Percentiles rank a stretch among this genome's conserved stretches.
Conservation (phyloP, 352 stramenopile species). For the Globisporangium nunn region DNA sequence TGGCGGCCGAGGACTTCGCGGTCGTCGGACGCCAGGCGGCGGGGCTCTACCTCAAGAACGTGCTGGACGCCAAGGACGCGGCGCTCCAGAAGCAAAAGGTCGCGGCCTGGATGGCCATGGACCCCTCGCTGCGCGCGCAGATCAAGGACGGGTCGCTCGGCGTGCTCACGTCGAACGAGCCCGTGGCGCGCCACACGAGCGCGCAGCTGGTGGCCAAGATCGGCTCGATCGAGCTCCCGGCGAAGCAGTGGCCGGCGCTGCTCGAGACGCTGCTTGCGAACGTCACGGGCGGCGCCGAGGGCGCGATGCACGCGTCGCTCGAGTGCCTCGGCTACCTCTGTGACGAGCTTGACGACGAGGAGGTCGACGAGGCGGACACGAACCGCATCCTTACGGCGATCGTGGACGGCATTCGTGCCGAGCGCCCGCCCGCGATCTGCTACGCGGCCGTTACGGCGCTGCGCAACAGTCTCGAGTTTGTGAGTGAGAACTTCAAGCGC, state of each 20-base stretch:
- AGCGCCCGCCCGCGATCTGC: constrained; percentile 85
- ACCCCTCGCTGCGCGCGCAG: constrained; percentile 51
- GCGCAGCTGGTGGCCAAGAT: constrained; percentile 93
- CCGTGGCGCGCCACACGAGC: constrained; percentile 73
- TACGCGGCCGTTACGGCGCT: constrained; percentile 90
- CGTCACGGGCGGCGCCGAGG: constrained; percentile 79
- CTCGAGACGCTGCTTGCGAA: constrained; percentile 91
- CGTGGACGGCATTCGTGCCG: constrained; percentile 91
- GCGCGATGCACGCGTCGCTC: constrained; percentile 88
- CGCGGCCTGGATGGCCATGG: constrained; percentile 70
- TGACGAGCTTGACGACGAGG: constrained; percentile 70
- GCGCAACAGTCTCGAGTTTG: constrained; percentile 94
- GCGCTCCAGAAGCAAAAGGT: constrained; percentile 76
- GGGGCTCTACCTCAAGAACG: constrained; percentile 84
- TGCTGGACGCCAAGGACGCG: constrained; percentile 82
- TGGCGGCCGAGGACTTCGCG: constrained; percentile 71
- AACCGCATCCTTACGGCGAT: constrained; percentile 97
- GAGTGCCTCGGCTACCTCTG: constrained; percentile 83
- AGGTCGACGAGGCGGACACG: constrained; percentile 78
- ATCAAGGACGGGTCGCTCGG: constrained; percentile 73
- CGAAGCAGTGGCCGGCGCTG: constrained; percentile 92
- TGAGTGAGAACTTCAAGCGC: constrained; percentile 94
- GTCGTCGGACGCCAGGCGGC: constrained; percentile 70
- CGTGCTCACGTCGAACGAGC: constrained; percentile 56
- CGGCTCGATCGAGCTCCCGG: constrained; percentile 91